These are phyloP conservation scores for Sporisorium scitamineum DNA, from an alignment of 1,284 basidiomycete genomes.

Conservation along the genomic window DNA sequence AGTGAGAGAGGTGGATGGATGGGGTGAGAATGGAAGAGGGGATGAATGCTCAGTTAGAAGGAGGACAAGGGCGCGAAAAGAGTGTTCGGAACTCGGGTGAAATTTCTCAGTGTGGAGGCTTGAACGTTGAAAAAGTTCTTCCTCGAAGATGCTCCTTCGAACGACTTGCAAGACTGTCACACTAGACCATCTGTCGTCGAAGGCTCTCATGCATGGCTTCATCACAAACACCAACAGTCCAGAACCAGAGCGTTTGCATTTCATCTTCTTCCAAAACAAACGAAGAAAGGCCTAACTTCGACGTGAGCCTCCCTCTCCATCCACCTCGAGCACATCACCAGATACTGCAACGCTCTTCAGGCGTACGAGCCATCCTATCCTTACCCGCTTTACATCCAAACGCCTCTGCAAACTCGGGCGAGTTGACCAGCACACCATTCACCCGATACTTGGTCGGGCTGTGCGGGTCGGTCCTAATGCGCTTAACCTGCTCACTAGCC, in stretches of 20 bases:
- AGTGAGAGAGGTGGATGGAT: background rate
- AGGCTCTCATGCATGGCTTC: background rate
- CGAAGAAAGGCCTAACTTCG: background rate
- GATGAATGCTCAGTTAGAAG: constrained; percentile 2
- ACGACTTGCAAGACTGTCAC: too few species aligned
- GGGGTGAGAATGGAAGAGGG: background rate
- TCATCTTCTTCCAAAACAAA: background rate
- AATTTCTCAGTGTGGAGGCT: constrained; percentile 2
- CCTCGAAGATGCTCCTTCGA: background rate
- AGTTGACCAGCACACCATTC: constrained; percentile 61
- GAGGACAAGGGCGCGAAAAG: background rate
- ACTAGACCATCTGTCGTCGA: background rate
- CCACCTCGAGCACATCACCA: constrained; percentile 45
- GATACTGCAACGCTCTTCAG: constrained; percentile 61
- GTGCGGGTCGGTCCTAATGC: constrained; percentile 66
- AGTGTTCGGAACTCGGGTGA: constrained; percentile 11
- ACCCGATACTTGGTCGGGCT: constrained; percentile 65
- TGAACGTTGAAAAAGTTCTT: too few species aligned
- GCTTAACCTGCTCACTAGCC: constrained; percentile 55
- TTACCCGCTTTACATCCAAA: constrained; percentile 62
- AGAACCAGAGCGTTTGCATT: too few species aligned
- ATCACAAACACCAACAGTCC: too few species aligned
- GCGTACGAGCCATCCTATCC: constrained; percentile 56
- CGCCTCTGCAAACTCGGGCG: constrained; percentile 59
- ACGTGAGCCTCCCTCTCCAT: background rate